These are phyloP conservation scores for Penicillium fimorum DNA, from an alignment of 495 filamentous ascomycete genomes.

Conservation along the genomic window DNA sequence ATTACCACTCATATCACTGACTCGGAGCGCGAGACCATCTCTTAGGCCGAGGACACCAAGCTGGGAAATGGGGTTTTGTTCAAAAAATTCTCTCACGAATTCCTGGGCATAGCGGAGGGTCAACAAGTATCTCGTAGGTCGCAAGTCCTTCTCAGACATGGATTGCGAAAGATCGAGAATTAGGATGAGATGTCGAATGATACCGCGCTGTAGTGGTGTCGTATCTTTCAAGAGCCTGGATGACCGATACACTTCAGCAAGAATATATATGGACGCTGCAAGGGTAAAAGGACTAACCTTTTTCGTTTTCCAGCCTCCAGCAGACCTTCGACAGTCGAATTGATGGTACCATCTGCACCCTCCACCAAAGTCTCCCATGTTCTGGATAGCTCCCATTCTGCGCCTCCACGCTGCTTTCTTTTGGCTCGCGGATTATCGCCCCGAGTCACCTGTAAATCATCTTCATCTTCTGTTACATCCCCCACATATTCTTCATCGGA, in stretches of 20 bases:
- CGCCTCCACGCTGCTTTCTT: conserved; percentile 55
- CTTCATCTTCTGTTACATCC: conserved; percentile 78
- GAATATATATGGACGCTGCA: neutral
- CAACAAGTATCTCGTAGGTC: conserved; percentile 80
- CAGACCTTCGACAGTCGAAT: conserved; percentile 63
- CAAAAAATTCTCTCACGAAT: conserved; percentile 93
- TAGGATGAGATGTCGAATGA: conserved; percentile 90
- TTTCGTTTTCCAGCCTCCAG: conserved; percentile 72
- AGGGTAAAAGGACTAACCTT: conserved; percentile 48
- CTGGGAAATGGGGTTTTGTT: conserved; percentile 98
- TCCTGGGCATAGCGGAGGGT: conserved; percentile 79
- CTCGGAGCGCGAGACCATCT: conserved; percentile 80
- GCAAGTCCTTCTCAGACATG: conserved; percentile 93
- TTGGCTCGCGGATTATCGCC: conserved; percentile 38
- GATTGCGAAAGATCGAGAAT: conserved; percentile 90
- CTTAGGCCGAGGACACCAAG: conserved; percentile 86
- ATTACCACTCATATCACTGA: conserved; percentile 90
- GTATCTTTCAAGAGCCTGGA: conserved; percentile 80
- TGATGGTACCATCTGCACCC: conserved; percentile 72
- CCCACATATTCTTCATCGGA: conserved; percentile 85
- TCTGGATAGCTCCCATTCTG: conserved; percentile 55
- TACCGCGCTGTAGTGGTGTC: conserved; percentile 90
- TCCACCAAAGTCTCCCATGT: conserved; percentile 68
- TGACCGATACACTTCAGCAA: neutral
- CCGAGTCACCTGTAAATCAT: conserved; percentile 59